Evolutionary conservation across 768 basidiomycete species (phyloP).

Genomic region (Punctularia strigosozonata): DNA sequence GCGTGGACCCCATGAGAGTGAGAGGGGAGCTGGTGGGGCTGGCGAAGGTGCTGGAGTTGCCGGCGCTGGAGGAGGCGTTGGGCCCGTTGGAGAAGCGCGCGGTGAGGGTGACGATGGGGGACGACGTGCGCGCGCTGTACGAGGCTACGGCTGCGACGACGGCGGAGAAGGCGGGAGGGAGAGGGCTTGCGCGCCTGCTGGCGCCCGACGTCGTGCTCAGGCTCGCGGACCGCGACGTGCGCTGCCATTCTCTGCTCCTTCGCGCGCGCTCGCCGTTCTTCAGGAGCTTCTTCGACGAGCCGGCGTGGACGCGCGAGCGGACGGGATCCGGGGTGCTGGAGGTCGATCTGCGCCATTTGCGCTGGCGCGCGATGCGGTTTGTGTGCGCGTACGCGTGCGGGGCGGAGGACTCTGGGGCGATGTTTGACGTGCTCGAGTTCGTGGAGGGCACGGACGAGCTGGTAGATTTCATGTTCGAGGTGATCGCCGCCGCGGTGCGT

Average conservation of each 20-base stretch:
- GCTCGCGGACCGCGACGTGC: conserved; percentile 54
- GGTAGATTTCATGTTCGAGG: conserved; percentile 77
- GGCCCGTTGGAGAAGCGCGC: conserved; percentile 48
- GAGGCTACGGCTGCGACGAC: conserved; percentile 20
- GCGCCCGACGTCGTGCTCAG: conserved; percentile 61
- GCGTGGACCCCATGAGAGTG: conserved; percentile 33
- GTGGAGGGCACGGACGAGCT: conserved; percentile 56
- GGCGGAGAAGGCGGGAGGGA: too few species aligned
- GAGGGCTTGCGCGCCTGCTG: conserved; percentile 14
- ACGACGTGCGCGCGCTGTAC: conserved; percentile 41
- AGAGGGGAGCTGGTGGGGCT: conserved; percentile 53
- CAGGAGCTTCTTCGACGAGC: conserved; percentile 68
- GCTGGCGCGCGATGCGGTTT: conserved; percentile 62
- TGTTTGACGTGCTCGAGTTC: conserved; percentile 65
- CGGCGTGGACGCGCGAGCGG: conserved; percentile 66
- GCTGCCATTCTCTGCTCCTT: conserved; percentile 64
- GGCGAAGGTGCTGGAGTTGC: conserved; percentile 47
- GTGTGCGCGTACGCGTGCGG: conserved; percentile 75
- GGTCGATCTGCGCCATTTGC: conserved; percentile 63
- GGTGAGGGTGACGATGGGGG: conserved; percentile 36
- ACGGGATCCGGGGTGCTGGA: conserved; percentile 35
- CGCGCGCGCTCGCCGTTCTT: conserved; percentile 80
- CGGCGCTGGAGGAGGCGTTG: conserved; percentile 39
- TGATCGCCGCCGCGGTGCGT: conserved; percentile 75
- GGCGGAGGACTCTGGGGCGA: conserved; percentile 36